Evolutionary conservation across 805 yeast genomes (phyloP).

Genomic region (Spathaspora boniae): DNA sequence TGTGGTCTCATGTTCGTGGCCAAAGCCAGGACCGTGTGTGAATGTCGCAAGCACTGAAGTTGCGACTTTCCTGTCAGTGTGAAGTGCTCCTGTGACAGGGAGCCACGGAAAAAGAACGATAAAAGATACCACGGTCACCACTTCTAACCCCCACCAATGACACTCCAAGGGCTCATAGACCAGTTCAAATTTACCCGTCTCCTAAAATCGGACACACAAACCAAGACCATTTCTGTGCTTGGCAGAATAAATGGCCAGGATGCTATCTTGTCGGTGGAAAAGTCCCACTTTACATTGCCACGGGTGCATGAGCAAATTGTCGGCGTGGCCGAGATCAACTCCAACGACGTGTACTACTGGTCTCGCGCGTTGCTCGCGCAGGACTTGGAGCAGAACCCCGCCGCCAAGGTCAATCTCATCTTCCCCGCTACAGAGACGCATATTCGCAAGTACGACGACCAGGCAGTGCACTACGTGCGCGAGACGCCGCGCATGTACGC

Average conservation of each 20-base stretch:
- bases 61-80: too few species aligned
- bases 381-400: slow-evolving; percentile 46
- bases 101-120: neutral
- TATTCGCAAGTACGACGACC: slow-evolving; percentile 67
- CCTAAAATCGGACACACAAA: slow-evolving; percentile 59
- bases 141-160: slow-evolving; percentile 4
- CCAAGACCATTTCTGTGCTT: slow-evolving; percentile 61
- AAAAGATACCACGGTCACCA: neutral
- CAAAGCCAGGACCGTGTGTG: too few species aligned
- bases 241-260: slow-evolving; percentile 59
- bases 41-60: too few species aligned
- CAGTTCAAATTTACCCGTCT: slow-evolving; percentile 45
- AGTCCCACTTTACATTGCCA: slow-evolving; percentile 53
- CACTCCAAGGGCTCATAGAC: slow-evolving; percentile 23
- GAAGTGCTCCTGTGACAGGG: too few species aligned
- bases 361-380: slow-evolving; percentile 53
- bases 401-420: slow-evolving; percentile 70
- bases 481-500: slow-evolving; percentile 83
- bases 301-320: slow-evolving; percentile 14
- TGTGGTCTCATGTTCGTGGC: too few species aligned
- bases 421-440: slow-evolving; percentile 90
- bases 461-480: slow-evolving; percentile 53
- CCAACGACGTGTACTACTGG: slow-evolving; percentile 87
- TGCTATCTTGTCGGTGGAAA: slow-evolving; percentile 74
- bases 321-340: slow-evolving; percentile 41